Conservation (phyloP, 2,329 filamentous ascomycete genomes). For the Pseudogymnoascus sp. region DNA sequence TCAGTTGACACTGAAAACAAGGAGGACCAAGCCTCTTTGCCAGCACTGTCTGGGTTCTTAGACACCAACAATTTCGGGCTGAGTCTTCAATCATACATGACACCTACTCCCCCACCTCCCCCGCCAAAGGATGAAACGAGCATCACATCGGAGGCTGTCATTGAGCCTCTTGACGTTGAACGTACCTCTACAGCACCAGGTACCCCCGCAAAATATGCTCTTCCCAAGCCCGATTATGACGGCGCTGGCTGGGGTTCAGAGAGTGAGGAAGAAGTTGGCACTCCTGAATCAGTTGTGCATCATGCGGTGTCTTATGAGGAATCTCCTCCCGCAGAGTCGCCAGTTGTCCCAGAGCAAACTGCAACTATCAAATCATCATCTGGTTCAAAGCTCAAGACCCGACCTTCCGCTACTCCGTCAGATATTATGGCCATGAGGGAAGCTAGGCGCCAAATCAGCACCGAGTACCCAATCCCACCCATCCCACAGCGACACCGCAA, state of each 20-base stretch:
- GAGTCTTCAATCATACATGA: constrained; percentile 49
- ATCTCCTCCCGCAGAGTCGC: constrained; percentile 36
- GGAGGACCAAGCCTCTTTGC: constrained; percentile 12
- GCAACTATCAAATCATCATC: constrained; percentile 81
- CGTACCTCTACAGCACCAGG: constrained; percentile 20
- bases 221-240: constrained; percentile 58
- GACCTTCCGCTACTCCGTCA: constrained; percentile 78
- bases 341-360: constrained; percentile 68
- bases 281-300: constrained; percentile 85
- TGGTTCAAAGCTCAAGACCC: constrained; percentile 80
- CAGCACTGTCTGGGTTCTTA: constrained; percentile 41
- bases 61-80: constrained; percentile 46
- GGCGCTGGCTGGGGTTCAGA: constrained; percentile 55
- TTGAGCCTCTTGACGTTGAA: background rate
- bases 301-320: constrained; percentile 49
- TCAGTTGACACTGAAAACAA: constrained; percentile 16
- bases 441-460: constrained; percentile 76
- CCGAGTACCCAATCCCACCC: constrained; percentile 58
- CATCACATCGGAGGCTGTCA: background rate
- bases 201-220: constrained; percentile 24
- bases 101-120: constrained; percentile 33
- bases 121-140: background rate
- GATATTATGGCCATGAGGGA: constrained; percentile 82
- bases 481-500: constrained; percentile 56
- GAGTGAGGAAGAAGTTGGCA: constrained; percentile 57